Base-by-base conservation (phyloP, 805 yeast genomes). In the Tetrapisispora phaffii region DNA sequence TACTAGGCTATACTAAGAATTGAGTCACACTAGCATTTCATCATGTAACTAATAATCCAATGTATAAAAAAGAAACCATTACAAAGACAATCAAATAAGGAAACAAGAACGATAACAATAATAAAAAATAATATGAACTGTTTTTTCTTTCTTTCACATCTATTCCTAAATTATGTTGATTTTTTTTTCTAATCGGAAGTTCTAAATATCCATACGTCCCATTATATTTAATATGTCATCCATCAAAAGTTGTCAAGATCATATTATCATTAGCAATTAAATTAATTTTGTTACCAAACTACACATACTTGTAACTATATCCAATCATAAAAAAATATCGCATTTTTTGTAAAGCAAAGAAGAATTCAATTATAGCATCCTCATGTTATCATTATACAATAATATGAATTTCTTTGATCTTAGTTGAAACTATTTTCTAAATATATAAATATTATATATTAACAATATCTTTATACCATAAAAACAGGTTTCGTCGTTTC, bases 1-100 rank as follows among this genome's bases (percentile, higher is more conserved):
- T 56, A n/a, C 42, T 51, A 23, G 54, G 51, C 8, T 53, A 42
- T 44, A 50, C 44, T 32, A 50, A 47, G 16, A 41, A 41, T 10
- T 41, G 35, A 41, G 15, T 9, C 13, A 2, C 17, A 15, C 10
- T 29, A 16, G 21, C 34, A 29, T 29, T 16, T 16, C 39, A 23
- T 36, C 39, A 36, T 36, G 39, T 36, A 36, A 36, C 24, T 36
- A 36, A 23, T 36, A 34, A 21, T 19, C 23, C 22, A 28, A 28
- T 28, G 12, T 10, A n/a, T n/a, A 28, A 28, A 28, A 28, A 28
- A 28, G 12, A 28, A 28, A 24, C 10, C 28, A 24, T 28, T 28
- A 4, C 13, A 28, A 28, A 10, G 12, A 28, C 6, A 28, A 6
- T 5, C 13, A 28, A 28, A 6, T 9, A 28, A n/a, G n/a, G n/a